Evolutionary conservation across 495 filamentous ascomycete species (phyloP).

Genomic region (Neurospora sublineolata): DNA sequence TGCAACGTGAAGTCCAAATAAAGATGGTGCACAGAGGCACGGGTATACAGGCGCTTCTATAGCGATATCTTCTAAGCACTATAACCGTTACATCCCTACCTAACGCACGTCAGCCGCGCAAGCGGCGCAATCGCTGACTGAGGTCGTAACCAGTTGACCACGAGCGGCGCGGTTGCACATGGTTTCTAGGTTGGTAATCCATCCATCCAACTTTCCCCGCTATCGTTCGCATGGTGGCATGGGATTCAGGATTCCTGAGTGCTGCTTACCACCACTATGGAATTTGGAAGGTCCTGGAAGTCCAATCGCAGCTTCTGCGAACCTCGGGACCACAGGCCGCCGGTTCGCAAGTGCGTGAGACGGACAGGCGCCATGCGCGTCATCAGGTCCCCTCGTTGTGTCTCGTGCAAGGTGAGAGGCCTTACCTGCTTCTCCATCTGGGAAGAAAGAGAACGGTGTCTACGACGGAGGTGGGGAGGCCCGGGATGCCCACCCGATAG

Average conservation of each 20-base stretch:
- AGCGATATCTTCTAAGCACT: background rate
- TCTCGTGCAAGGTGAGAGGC: background rate
- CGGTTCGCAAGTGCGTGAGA: background rate
- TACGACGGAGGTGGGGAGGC: background rate
- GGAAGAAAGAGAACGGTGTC: background rate
- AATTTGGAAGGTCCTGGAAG: background rate
- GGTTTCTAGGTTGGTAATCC: background rate
- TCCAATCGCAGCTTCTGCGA: background rate
- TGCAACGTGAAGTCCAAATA: background rate
- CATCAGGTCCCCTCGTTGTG: background rate
- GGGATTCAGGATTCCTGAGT: background rate
- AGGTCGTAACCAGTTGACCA: background rate
- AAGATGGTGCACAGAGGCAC: background rate
- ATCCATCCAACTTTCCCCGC: background rate
- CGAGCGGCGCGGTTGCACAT: background rate
- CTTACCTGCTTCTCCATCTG: too few species aligned
- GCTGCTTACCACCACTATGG: background rate
- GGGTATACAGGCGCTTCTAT: background rate
- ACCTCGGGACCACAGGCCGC: background rate
- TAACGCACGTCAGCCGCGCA: background rate
- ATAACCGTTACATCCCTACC: background rate
- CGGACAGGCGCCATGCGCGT: background rate
- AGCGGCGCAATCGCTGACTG: background rate
- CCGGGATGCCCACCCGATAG: background rate
- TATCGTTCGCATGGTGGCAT: background rate